Evolutionary conservation across 1,284 basidiomycete genomes (phyloP), one percentile per base, ranked within the genome.

Genomic region (Kwoniella shivajii): DNA sequence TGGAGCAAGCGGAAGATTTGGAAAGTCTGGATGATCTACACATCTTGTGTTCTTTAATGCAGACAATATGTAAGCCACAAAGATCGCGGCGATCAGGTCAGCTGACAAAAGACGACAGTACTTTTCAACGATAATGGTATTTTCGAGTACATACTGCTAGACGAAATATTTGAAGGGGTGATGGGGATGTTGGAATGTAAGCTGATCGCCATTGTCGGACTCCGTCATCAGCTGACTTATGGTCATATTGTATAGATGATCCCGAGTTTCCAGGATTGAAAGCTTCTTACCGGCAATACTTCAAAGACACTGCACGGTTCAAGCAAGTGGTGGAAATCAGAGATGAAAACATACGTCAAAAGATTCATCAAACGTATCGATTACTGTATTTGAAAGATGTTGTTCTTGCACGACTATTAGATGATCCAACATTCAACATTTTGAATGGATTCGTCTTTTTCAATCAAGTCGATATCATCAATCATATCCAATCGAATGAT

Each of bases 391-490:
- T 99, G 63, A 98, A 97, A 76, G 95, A 99, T 73, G 95, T 99
- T 57, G 92, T 99, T 34, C 88, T 99, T 31, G 92, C 93, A 0
- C 86, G 95, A 6, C 86, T 90, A 2, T 84, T 98, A 43, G 95
- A 99, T 71, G 95, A 99, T 75, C 89, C 92, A 1, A 97, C 93
- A 0, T 96, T 97, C 81, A 93, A 93, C 68, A 92, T 97, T 67
- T 85, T 99, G 69, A 97, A 93, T 78, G 92, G 92, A 16, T 91
- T 92, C 78, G 92, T 99, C 74, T 95, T 98, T 74, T 99, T 95
- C 84, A 96, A 98, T 79, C 95, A 99, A 78, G 93, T 95, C 69
- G 95, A 99, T 78, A 98, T 99, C 71, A 92, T 98, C 72, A 86
- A 84, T 52, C 88, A 95, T 74, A 85, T 97, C 45, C 89, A 93